Conservation (phyloP, 768 basidiomycete species). For the Lentinula raphanica region DNA sequence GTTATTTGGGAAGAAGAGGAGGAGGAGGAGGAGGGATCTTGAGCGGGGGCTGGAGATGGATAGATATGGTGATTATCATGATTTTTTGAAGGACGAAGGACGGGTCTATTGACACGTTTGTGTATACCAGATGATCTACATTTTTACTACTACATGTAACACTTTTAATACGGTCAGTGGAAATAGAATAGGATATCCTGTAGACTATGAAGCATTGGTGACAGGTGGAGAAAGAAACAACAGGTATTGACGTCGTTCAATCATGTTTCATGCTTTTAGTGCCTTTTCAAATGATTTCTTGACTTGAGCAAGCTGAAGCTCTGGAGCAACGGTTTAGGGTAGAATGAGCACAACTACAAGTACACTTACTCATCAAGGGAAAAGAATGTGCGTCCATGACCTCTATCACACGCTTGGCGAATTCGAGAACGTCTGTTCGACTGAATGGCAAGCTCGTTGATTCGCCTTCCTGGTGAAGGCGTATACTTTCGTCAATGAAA, state of each 20-base stretch:
- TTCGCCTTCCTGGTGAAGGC: neutral
- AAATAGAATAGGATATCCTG: neutral
- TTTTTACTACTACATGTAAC: neutral
- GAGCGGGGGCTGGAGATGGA: neutral
- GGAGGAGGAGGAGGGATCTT: neutral
- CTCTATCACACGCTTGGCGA: neutral
- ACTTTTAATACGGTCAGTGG: neutral
- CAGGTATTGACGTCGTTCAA: too few relatives aligned
- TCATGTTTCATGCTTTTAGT: neutral
- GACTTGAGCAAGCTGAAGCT: conserved; percentile 28
- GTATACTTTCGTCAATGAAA: neutral
- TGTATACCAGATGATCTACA: neutral
- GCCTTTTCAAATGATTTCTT: neutral
- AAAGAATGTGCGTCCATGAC: neutral
- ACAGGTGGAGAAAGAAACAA: too few relatives aligned
- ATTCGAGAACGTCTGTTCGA: neutral
- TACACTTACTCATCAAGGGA: conserved; percentile 4
- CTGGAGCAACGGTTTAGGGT: neutral
- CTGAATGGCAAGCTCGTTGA: neutral
- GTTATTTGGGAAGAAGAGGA: neutral
- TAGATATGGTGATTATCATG: too few relatives aligned
- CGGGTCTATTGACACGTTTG: neutral
- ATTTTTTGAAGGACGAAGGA: too few relatives aligned
- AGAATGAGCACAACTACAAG: neutral
- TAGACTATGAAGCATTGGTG: neutral